Base-by-base conservation (phyloP, 768 basidiomycete species). In the button mushroom (Agaricus bisporus) region DNA sequence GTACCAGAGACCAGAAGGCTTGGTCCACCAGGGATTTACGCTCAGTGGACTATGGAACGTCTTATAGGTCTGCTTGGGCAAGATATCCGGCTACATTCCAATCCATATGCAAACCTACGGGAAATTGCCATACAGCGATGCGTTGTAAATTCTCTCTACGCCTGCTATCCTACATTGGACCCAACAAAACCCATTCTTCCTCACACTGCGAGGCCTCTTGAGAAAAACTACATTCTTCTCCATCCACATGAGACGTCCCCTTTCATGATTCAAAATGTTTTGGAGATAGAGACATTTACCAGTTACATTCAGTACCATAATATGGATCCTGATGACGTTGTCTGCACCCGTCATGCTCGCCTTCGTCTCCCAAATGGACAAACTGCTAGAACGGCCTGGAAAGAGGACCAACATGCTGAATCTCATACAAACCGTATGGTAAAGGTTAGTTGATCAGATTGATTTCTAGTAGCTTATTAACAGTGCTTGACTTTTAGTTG, bases 301-400 rank as follows among this genome's bases (percentile, higher is more conserved):
- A 28, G 28, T 18, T 43, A 45, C 15, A 15, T 45, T 3, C 18
- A 25, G 15, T 15, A 28, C 10, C 2, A 15, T 28, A 25, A 18
- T 47, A 59, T 41, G 2, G 12, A 37, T 15, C 28, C 29, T 55
- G 45, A 41, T n/a, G 5, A 28, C 29, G 29, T 45, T 12, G 39
- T 47, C 46, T 36, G 29, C 41, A 38, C 47, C 47, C 25, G 49
- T 22, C 42, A 52, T 48, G 56, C 48, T 44, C 22, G 17, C 38
- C 57, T 72, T 17, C 58, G 50, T 43, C 64, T 73, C 5, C 70
- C 71, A 15, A 74, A 70, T 62, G 68, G 69, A 1, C 71, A 73
- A 56, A 63, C 67, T 36, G 69, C 62, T 0, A 57, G 67, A 9
- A 66, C 66, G 5, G 43, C 49, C 7, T 73, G 67, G 68, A 69